Percentiles rank a stretch among this genome's conserved stretches.
phyloP scores from a whole-genome alignment of 179 eudicot genomes.

The Corrigiola litoralis region DNA sequence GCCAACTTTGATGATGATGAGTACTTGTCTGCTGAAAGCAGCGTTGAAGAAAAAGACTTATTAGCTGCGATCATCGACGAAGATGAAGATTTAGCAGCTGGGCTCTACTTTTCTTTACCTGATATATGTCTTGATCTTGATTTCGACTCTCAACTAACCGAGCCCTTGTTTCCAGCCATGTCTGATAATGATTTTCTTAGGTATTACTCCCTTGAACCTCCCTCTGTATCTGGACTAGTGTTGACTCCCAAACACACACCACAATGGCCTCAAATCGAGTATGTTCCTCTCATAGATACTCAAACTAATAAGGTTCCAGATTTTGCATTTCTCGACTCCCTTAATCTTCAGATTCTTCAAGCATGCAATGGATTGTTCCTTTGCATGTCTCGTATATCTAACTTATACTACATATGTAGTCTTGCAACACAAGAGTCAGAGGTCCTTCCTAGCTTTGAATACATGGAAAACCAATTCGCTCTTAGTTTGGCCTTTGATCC shows the following conservation, averaged over 20 bases:
- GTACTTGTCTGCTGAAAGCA: slow-evolving; percentile 22
- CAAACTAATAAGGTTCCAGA: neutral
- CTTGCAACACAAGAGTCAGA: slow-evolving; percentile 4
- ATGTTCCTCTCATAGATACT: slow-evolving; percentile 9
- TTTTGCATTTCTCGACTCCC: slow-evolving; percentile 9
- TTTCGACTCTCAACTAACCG: slow-evolving; percentile 15
- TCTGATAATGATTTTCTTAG: slow-evolving; percentile 16
- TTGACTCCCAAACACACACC: slow-evolving; percentile 17
- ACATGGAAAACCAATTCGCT: neutral
- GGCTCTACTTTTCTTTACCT: slow-evolving; percentile 19
- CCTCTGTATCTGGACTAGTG: slow-evolving; percentile 17
- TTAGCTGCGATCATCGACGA: slow-evolving; percentile 6
- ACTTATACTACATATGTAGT: slow-evolving; percentile 10
- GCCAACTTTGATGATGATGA: slow-evolving; percentile 5
- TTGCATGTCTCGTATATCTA: slow-evolving; percentile 3
- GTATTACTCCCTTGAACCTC: slow-evolving; percentile 14
- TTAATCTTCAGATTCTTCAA: slow-evolving; percentile 14
- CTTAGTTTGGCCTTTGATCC: slow-evolving; percentile 19
- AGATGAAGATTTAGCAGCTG: slow-evolving; percentile 14
- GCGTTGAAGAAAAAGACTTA: neutral
- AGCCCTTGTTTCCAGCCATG: slow-evolving; percentile 16
- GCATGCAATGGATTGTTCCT: slow-evolving; percentile 21
- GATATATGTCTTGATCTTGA: slow-evolving; percentile 16
- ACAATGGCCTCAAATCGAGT: slow-evolving; percentile 15
- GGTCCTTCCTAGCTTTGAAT: slow-evolving; percentile 7